Percentiles rank a stretch among this genome's conserved stretches.
These are phyloP conservation scores for Debaryomyces robertsiae DNA, from an alignment of 1,139 yeast genomes.

Conservation along the genomic window DNA sequence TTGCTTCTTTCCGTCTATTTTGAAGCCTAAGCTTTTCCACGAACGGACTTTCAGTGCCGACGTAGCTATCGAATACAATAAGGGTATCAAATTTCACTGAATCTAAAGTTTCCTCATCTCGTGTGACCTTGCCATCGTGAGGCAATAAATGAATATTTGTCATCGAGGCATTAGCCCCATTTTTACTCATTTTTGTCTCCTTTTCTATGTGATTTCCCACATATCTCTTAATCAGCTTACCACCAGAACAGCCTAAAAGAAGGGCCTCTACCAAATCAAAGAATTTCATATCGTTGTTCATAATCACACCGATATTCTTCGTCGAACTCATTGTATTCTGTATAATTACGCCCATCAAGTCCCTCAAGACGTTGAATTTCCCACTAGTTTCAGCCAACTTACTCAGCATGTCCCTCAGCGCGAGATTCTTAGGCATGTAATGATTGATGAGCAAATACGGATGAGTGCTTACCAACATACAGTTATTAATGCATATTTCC, in stretches of 20 bases:
- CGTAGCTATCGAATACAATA: conserved; percentile 72
- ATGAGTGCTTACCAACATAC: conserved; percentile 81
- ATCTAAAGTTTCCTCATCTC: conserved; percentile 26
- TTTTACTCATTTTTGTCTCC: conserved; percentile 32
- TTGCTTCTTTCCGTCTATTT: conserved; percentile 42
- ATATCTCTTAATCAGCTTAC: conserved; percentile 58
- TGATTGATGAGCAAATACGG: conserved; percentile 85
- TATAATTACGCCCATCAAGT: conserved; percentile 51
- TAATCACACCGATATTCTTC: conserved; percentile 40
- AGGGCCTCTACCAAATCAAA: conserved; percentile 81
- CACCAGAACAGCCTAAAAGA: conserved; percentile 66
- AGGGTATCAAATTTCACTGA: conserved; percentile 56
- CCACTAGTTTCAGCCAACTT: conserved; percentile 84
- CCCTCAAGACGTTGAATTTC: conserved; percentile 71
- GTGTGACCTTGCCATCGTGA: conserved; percentile 38
- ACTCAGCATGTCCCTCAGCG: conserved; percentile 74
- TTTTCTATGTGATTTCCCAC: conserved; percentile 55
- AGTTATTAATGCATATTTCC: conserved; percentile 71
- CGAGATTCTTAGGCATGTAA: conserved; percentile 80
- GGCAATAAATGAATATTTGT: conserved; percentile 49
- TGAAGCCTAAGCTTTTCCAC: conserved; percentile 35
- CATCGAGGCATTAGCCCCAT: conserved; percentile 15
- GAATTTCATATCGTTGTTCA: conserved; percentile 44
- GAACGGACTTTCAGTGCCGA: conserved; percentile 42
- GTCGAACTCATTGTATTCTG: conserved; percentile 40